Evolutionary conservation across 1,284 basidiomycete species (phyloP).

Genomic region (Cryptococcus jaspeensis): DNA sequence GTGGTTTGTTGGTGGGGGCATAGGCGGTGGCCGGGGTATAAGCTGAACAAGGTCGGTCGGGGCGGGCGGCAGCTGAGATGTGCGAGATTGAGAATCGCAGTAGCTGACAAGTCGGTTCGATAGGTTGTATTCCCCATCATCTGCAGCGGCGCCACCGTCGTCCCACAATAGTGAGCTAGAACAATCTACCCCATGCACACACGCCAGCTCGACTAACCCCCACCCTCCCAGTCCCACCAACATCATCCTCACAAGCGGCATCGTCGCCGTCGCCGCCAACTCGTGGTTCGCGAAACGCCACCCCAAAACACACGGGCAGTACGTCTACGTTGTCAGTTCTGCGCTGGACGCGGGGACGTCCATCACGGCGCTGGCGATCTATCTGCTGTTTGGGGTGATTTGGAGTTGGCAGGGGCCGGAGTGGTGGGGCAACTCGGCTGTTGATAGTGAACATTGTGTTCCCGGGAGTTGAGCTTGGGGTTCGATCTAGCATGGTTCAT

Average conservation of each 20-base stretch:
- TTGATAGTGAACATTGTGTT: constrained; percentile 51
- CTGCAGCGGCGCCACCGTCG: constrained; percentile 51
- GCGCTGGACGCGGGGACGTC: constrained; percentile 55
- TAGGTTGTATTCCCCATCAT: constrained; percentile 56
- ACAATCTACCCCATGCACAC: neutral
- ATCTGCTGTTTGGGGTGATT: constrained; percentile 48
- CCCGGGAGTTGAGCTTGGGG: constrained; percentile 29
- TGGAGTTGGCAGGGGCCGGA: constrained; percentile 33
- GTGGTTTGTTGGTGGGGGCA: constrained; percentile 52
- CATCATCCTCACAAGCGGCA: constrained; percentile 53
- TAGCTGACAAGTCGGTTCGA: constrained; percentile 11
- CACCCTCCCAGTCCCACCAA: constrained; percentile 51
- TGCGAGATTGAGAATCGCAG: neutral
- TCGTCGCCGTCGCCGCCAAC: constrained; percentile 50
- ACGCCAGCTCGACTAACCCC: neutral
- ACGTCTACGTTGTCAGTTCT: constrained; percentile 50
- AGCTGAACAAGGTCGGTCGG: constrained; percentile 43
- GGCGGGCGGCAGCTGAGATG: neutral
- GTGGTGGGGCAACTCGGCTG: constrained; percentile 49
- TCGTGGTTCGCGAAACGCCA: constrained; percentile 45
- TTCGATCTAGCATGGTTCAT: no score
- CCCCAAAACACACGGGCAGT: constrained; percentile 38
- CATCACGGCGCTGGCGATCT: constrained; percentile 54
- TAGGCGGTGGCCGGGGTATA: constrained; percentile 45
- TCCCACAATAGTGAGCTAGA: constrained; percentile 48